Conservation (phyloP, 75 land plant species). For the Pinus albicaulis region DNA sequence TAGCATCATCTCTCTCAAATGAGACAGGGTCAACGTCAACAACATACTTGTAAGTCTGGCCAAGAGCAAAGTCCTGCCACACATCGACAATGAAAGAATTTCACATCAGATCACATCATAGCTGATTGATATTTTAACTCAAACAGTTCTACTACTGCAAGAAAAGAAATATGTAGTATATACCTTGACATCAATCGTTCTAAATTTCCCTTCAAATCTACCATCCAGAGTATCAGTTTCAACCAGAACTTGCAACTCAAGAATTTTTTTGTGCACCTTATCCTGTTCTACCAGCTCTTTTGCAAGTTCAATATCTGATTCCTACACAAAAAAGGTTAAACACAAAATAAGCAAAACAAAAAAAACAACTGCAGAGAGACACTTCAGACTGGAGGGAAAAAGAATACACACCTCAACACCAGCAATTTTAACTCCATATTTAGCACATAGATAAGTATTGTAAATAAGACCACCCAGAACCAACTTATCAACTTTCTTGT, state of each 20-base stretch:
- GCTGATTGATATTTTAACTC: neutral
- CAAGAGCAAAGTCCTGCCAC: constrained; percentile 26
- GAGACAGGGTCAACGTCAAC: constrained; percentile 53
- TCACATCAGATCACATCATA: neutral
- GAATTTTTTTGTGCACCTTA: constrained; percentile 33
- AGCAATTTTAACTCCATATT: constrained; percentile 48
- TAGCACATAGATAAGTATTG: constrained; percentile 57
- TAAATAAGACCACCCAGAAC: constrained; percentile 46
- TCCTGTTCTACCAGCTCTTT: constrained; percentile 45
- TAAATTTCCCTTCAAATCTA: constrained; percentile 39
- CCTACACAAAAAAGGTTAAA: constrained; percentile 13
- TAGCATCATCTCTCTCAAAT: constrained; percentile 28
- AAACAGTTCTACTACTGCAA: neutral
- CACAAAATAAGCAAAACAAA: neutral
- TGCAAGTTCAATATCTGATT: constrained; percentile 51
- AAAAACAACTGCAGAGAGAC: neutral
- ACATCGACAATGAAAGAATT: neutral
- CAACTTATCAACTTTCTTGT: constrained; percentile 47
- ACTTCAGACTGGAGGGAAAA: no score
- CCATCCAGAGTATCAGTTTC: constrained; percentile 43
- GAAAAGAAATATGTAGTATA: neutral
- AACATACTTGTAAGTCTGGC: constrained; percentile 30
- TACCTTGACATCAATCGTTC: constrained; percentile 38
- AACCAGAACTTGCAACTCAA: constrained; percentile 35
- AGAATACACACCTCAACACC: constrained; percentile 39